A percentile compares a stretch with the other conserved stretches of the same genome.
These are phyloP conservation scores for Globisporangium alternatum DNA, from an alignment of 352 stramenopile genomes.

Conservation along the genomic window DNA sequence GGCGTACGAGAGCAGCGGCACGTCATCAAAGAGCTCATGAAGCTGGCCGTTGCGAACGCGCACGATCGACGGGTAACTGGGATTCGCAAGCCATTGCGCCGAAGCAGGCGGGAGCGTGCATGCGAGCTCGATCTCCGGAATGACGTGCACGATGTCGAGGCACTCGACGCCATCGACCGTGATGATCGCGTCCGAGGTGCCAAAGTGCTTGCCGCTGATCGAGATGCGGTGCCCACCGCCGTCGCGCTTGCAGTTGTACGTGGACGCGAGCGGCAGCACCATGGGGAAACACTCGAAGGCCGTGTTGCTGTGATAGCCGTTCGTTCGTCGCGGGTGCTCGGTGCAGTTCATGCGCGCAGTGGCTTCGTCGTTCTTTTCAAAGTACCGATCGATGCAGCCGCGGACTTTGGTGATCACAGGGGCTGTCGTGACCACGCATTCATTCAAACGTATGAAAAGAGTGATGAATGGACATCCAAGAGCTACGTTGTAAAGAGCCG, in stretches of 20 bases:
- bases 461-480: background rate
- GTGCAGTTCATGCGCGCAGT: constrained; percentile 44
- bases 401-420: constrained; percentile 72
- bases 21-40: constrained; percentile 54
- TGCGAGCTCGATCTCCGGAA: constrained; percentile 60
- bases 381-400: constrained; percentile 79
- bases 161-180: constrained; percentile 71
- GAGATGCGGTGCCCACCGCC: constrained; percentile 52
- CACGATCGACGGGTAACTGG: constrained; percentile 48
- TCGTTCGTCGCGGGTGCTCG: constrained; percentile 35
- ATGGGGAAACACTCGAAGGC: constrained; percentile 43
- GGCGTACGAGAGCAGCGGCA: constrained; percentile 66
- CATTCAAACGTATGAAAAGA: background rate
- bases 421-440: constrained; percentile 20
- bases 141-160: constrained; percentile 49
- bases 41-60: constrained; percentile 62
- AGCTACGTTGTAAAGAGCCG: background rate
- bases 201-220: constrained; percentile 78
- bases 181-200: constrained; percentile 58
- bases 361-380: constrained; percentile 19
- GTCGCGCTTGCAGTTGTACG: constrained; percentile 67
- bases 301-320: constrained; percentile 41
- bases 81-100: constrained; percentile 24
- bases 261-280: constrained; percentile 49
- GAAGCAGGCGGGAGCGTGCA: constrained; percentile 69